Conservation (phyloP, 2,329 filamentous ascomycete species). For the Pleurostoma richardsiae region DNA sequence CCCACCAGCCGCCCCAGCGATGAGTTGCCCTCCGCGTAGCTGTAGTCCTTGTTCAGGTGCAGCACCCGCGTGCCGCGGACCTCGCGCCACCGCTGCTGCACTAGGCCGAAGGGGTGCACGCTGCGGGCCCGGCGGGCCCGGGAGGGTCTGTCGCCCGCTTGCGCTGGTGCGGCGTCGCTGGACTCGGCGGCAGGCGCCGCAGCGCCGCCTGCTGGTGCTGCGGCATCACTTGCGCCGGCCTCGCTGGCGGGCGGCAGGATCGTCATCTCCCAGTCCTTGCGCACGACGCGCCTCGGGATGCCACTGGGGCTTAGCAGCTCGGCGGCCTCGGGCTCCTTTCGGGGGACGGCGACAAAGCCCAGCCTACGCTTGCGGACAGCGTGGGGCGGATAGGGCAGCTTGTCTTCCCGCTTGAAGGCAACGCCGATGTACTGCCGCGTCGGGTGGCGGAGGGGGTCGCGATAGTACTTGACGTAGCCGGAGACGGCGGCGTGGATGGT, state of each 20-base stretch:
- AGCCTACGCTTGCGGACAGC: slow-evolving; percentile 70
- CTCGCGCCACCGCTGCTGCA: slow-evolving; percentile 10
- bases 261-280: slow-evolving; percentile 15
- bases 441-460: slow-evolving; percentile 76
- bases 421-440: slow-evolving; percentile 94
- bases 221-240: slow-evolving; percentile 1
- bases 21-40: slow-evolving; percentile 57
- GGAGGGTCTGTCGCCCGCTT: slow-evolving; percentile 1
- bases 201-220: not conserved
- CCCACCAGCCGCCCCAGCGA: slow-evolving; percentile 49
- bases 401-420: slow-evolving; percentile 76
- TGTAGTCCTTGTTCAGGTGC: slow-evolving; percentile 47
- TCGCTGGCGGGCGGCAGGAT: slow-evolving; percentile 2
- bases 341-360: slow-evolving; percentile 58
- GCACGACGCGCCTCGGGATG: slow-evolving; percentile 24
- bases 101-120: slow-evolving; percentile 5
- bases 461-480: slow-evolving; percentile 96
- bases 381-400: slow-evolving; percentile 70
- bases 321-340: slow-evolving; percentile 20
- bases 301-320: slow-evolving; percentile 29
- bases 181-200: slow-evolving; percentile 3
- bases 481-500: slow-evolving; percentile 83
- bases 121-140: slow-evolving; percentile 5
- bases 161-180: not conserved
- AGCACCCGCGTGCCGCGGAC: slow-evolving; percentile 36